Evolutionary conservation across 345 rosid species (phyloP).

Genomic region (Rhizophora mangle): DNA sequence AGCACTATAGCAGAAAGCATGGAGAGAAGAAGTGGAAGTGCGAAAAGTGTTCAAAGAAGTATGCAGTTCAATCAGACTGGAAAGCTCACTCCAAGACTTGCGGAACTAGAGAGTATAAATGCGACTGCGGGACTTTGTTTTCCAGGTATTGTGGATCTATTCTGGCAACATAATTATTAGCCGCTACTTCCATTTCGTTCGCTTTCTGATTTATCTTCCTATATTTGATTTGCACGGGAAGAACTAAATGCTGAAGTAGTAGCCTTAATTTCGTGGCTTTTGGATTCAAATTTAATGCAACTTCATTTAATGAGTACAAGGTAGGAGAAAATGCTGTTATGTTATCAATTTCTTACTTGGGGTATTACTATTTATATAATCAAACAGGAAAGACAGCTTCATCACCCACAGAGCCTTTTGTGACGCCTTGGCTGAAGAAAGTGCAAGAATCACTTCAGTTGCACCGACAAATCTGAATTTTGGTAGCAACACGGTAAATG

Average conservation of each 20-base stretch:
- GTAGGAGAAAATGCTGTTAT: neutral
- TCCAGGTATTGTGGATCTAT: conserved; percentile 54
- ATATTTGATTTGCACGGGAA: conserved; percentile 1
- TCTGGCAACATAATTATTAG: no score
- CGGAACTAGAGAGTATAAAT: conserved; percentile 92
- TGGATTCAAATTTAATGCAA: conserved; percentile 35
- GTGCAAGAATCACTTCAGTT: conserved; percentile 57
- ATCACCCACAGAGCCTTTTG: conserved; percentile 96
- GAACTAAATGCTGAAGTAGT: conserved; percentile 42
- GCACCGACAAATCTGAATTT: conserved; percentile 55
- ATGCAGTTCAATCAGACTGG: conserved; percentile 97
- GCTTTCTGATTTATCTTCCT: neutral
- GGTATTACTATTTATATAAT: neutral
- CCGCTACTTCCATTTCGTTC: neutral
- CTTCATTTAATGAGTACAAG: conserved; percentile 21
- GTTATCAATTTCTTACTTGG: conserved; percentile 12
- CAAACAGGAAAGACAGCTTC: conserved; percentile 84
- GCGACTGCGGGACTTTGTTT: conserved; percentile 91
- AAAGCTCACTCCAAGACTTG: conserved; percentile 96
- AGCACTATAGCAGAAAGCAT: conserved; percentile 88
- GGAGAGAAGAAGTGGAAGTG: conserved; percentile 98
- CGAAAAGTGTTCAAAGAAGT: conserved; percentile 93
- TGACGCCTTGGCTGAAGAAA: conserved; percentile 85
- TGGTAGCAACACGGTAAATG: conserved; percentile 41
- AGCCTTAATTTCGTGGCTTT: conserved; percentile 21